phyloP scores from a whole-genome alignment of 116 monocot genomes.

The Trichopus zeylanicus region DNA sequence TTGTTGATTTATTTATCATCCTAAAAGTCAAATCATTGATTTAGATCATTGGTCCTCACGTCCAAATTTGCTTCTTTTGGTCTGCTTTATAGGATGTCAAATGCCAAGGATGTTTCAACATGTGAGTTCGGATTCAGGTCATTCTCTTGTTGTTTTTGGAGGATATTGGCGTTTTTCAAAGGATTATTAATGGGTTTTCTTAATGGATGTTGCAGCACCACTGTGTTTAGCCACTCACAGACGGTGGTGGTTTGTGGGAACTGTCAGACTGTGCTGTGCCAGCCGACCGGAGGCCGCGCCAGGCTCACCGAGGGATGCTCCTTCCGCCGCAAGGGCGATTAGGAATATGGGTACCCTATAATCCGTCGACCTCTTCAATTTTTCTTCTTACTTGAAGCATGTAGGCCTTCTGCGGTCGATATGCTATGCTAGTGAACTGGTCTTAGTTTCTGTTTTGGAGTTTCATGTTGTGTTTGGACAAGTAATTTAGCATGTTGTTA shows the following conservation, averaged over 20 bases:
- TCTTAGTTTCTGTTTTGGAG: too few species aligned
- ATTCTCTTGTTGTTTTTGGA: background rate
- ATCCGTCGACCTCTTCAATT: background rate
- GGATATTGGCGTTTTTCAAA: too few species aligned
- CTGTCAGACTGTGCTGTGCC: conserved; percentile 72
- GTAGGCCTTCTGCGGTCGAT: too few species aligned
- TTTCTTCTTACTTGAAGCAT: background rate
- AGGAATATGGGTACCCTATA: background rate
- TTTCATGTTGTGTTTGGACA: too few species aligned
- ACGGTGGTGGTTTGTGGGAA: conserved; percentile 59
- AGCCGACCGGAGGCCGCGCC: conserved; percentile 57
- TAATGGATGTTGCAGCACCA: conserved; percentile 36
- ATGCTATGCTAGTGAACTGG: too few species aligned
- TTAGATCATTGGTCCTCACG: too few species aligned
- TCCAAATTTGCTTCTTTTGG: too few species aligned
- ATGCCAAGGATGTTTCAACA: conserved; percentile 78
- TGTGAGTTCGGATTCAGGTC: conserved; percentile 28
- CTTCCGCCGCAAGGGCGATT: conserved; percentile 57
- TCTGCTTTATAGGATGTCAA: conserved; percentile 50
- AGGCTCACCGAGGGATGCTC: conserved; percentile 78
- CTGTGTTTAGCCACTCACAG: conserved; percentile 71
- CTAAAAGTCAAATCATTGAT: background rate
- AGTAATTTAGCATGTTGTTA: too few species aligned
- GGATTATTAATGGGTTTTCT: too few species aligned
- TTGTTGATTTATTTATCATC: background rate